A percentile compares a stretch with the other conserved stretches of the same genome.
Evolutionary conservation across 768 basidiomycete species (phyloP).

Genomic region (Clavulina sp.): DNA sequence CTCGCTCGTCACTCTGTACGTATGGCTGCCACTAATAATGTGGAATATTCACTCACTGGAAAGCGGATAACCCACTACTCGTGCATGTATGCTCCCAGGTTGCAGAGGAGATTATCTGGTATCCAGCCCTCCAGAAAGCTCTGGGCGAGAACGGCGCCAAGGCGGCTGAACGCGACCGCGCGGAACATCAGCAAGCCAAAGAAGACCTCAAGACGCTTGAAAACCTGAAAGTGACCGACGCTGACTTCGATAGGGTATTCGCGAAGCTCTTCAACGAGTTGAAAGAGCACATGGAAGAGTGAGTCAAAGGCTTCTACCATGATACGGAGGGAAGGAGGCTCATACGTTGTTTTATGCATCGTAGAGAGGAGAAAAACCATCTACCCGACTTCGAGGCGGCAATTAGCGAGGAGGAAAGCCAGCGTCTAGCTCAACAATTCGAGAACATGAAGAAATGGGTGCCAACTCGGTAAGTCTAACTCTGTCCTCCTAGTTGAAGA

Average conservation of each 20-base stretch:
- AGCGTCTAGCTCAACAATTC: conserved; percentile 31
- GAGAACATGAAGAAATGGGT: conserved; percentile 42
- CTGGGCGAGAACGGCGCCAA: conserved; percentile 33
- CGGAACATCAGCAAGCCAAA: conserved; percentile 36
- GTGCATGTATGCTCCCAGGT: too few relatives aligned
- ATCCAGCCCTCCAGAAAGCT: conserved; percentile 41
- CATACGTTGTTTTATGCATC: not conserved
- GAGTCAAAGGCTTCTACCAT: conserved; percentile 20
- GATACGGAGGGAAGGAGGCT: conserved; percentile 19
- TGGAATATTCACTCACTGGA: too few relatives aligned
- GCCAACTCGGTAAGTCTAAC: conserved; percentile 33
- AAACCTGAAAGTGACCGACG: conserved; percentile 15
- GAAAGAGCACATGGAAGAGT: conserved; percentile 26
- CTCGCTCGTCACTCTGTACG: conserved; percentile 26
- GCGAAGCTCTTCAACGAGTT: conserved; percentile 5
- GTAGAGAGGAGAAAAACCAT: conserved; percentile 37
- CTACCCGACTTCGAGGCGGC: conserved; percentile 23
- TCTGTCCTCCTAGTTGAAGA: not conserved
- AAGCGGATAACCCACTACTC: too few relatives aligned
- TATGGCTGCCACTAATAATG: too few relatives aligned
- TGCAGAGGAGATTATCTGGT: conserved; percentile 46
- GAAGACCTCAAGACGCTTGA: conserved; percentile 31
- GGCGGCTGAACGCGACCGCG: conserved; percentile 39
- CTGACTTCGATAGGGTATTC: conserved; percentile 23
- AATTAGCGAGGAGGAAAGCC: conserved; percentile 28